Evolutionary conservation across 352 stramenopile genomes (phyloP), one percentile per base, ranked within the genome.

Genomic region (Phytophthora macrochlamydospora): DNA sequence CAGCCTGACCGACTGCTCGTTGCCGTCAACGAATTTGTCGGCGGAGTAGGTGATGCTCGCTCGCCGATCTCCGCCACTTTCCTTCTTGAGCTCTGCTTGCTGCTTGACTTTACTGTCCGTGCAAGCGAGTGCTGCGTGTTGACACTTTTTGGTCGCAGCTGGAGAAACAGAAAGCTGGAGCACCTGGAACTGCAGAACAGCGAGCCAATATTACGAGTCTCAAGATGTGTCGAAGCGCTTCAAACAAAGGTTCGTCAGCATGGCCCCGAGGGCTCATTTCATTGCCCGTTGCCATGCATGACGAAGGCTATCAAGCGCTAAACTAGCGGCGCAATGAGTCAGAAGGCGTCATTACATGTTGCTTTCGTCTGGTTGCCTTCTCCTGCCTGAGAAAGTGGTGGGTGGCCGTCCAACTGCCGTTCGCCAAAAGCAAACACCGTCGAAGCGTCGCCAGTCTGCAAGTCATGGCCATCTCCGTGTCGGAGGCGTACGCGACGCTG

Each of bases 401-500:
- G 18, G 18, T 24, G 18, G 18, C 18, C 18, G 18, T 24, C 18
- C 18, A 24, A 24, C 18, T 24, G 18, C 18, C 18, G 18, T 24
- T 24, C 18, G 18, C 18, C 18, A 24, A 24, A 24, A 24, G 18
- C 18, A 24, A 24, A 24, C 18, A 24, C 18, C 18, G 18, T 24
- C 18, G 18, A 24, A 24, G 18, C 18, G 18, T 24, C 18, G 18
- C 18, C 18, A 18, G 7, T 9, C 13, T 56, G 51, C 7, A 11
- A 6, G 30, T 9, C 59, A 77, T 79, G 63, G 65, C 62, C 18
- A 51, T 84, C 18, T 73, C 75, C 18, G 63, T 89, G 51, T 65
- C 79, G 51, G 71, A 86, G 44, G 78, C 82, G 29, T 81, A 69
- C 69, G 56, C 28, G 13, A 73, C 69, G 40, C 67, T 92, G n/a